Conservation (phyloP, 75 land plant species). For the Selaginella tamariscina region DNA sequence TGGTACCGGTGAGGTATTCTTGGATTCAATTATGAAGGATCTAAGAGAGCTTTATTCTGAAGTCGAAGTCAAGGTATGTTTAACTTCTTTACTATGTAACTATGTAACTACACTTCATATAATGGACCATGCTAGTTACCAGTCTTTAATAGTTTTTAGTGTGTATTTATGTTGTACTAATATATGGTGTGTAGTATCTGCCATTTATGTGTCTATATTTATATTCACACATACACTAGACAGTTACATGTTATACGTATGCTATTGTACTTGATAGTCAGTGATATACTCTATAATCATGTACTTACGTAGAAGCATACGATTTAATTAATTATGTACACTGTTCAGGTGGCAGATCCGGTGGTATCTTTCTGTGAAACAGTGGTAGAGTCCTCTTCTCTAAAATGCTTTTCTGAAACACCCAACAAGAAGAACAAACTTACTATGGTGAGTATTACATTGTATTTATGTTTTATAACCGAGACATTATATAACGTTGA, state of each 20-base stretch:
- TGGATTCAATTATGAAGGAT: constrained; percentile 98
- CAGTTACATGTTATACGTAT: too few relatives aligned
- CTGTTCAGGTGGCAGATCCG: constrained; percentile 92
- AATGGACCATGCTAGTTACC: too few relatives aligned
- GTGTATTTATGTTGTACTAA: too few relatives aligned
- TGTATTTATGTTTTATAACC: not conserved
- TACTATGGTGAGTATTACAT: constrained; percentile 59
- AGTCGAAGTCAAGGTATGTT: constrained; percentile 92
- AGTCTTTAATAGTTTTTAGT: not conserved
- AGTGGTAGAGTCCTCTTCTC: constrained; percentile 89
- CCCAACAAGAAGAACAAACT: constrained; percentile 96
- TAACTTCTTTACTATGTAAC: not conserved
- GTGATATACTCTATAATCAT: too few relatives aligned
- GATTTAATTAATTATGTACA: not conserved
- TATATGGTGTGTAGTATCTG: too few relatives aligned
- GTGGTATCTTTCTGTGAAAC: constrained; percentile 99
- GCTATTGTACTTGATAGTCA: too few relatives aligned
- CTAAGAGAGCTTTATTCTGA: constrained; percentile 95
- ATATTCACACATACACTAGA: too few relatives aligned
- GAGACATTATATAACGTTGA: not conserved
- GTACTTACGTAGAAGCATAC: not conserved
- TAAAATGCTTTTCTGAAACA: constrained; percentile 99
- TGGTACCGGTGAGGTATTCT: constrained; percentile 91
- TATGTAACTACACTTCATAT: not conserved
- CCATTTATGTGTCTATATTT: not conserved